Evolutionary conservation across 345 rosid species (phyloP).

Genomic region (Angophora floribunda): DNA sequence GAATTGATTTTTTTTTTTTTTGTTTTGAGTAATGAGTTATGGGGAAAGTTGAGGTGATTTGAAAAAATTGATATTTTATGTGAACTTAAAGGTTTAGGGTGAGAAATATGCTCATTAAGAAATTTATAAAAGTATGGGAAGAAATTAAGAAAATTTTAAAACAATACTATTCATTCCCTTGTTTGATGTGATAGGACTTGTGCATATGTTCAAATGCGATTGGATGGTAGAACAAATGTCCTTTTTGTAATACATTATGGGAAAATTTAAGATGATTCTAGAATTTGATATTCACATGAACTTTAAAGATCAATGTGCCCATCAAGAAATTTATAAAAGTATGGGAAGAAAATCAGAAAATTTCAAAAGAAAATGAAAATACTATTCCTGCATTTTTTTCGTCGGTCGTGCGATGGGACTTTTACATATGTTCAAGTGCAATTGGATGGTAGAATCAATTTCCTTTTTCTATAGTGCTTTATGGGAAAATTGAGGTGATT

Average conservation of each 20-base stretch:
- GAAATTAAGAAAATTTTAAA: not conserved
- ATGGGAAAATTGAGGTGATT: not conserved
- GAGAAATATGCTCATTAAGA: not conserved
- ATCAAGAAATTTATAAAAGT: not conserved
- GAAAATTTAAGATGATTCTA: not conserved
- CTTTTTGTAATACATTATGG: not conserved
- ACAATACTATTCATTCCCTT: not conserved
- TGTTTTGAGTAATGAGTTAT: not conserved
- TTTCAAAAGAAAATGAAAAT: too few relatives aligned
- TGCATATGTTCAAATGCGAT: fast-evolving
- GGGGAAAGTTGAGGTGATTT: not conserved
- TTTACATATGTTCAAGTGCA: fast-evolving
- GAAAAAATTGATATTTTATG: not conserved
- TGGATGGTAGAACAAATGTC: too few relatives aligned
- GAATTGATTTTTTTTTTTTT: not conserved
- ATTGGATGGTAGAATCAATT: too few relatives aligned
- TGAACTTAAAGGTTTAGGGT: not conserved
- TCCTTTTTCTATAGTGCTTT: not conserved
- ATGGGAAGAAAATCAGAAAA: too few relatives aligned
- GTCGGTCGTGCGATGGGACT: not conserved
- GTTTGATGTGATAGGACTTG: not conserved
- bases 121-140: not conserved
- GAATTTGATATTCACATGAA: not conserved
- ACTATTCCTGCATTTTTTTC: too few relatives aligned
- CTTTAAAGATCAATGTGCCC: not conserved